Evolutionary conservation across 805 yeast species (phyloP).

Genomic region (Babjeviella inositovora): DNA sequence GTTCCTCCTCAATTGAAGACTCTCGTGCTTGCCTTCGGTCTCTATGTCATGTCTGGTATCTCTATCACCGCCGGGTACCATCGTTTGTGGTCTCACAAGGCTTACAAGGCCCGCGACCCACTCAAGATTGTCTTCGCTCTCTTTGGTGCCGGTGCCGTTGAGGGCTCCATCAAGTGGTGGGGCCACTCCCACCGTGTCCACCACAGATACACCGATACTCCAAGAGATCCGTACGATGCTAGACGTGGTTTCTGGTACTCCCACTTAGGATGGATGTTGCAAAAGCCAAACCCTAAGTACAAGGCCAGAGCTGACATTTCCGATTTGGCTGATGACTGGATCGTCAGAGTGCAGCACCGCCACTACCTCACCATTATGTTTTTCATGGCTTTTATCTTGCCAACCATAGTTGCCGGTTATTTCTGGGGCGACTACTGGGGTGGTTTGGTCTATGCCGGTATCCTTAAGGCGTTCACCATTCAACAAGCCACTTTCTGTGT

Average conservation of each 20-base stretch:
- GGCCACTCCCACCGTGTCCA: constrained; percentile 77
- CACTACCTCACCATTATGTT: constrained; percentile 53
- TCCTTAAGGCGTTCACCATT: constrained; percentile 49
- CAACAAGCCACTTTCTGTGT: constrained; percentile 72
- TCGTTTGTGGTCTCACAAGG: constrained; percentile 55
- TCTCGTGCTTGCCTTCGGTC: constrained; percentile 28
- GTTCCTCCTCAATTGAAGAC: constrained; percentile 38
- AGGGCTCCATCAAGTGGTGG: constrained; percentile 72
- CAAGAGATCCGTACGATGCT: constrained; percentile 75
- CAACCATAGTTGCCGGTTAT: constrained; percentile 46
- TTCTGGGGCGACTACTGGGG: constrained; percentile 62
- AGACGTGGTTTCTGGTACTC: constrained; percentile 70
- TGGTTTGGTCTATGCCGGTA: constrained; percentile 69
- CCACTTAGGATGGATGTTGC: constrained; percentile 79
- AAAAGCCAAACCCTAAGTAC: constrained; percentile 46
- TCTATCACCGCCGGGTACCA: constrained; percentile 82
- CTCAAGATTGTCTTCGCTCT: constrained; percentile 35
- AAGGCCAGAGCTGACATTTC: constrained; percentile 57
- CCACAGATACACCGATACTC: constrained; percentile 80
- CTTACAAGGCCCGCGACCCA: constrained; percentile 27
- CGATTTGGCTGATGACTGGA: constrained; percentile 44
- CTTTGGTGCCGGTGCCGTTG: constrained; percentile 56
- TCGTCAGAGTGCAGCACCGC: constrained; percentile 62
- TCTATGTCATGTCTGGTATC: constrained; percentile 47
- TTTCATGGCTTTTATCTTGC: constrained; percentile 45